Percentiles rank a stretch among this genome's conserved stretches.
phyloP scores from a whole-genome alignment of 495 filamentous ascomycete species.

The Beverwykella pulmonaria region DNA sequence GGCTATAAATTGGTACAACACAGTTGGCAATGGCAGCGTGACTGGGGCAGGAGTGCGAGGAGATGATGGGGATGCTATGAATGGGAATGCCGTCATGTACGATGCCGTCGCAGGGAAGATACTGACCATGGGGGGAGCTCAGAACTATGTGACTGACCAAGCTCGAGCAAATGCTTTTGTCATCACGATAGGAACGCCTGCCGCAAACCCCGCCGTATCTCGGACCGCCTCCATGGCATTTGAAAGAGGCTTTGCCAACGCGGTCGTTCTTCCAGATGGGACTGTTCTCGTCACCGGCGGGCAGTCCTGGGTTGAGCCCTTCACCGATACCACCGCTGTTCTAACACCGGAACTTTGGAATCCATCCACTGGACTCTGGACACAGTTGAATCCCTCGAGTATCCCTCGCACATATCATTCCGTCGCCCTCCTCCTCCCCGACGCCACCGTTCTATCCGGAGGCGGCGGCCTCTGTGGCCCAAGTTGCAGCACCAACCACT shows the following conservation, averaged over 20 bases:
- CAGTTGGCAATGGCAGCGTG: constrained; percentile 47
- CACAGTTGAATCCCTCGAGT: constrained; percentile 46
- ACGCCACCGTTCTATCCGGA: constrained; percentile 57
- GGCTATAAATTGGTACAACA: constrained; percentile 62
- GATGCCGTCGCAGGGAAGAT: constrained; percentile 61
- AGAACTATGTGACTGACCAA: constrained; percentile 49
- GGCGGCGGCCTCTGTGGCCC: constrained; percentile 60
- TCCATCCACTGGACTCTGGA: constrained; percentile 50
- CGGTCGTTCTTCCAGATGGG: constrained; percentile 60
- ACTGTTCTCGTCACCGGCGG: constrained; percentile 61
- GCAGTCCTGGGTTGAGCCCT: constrained; percentile 51
- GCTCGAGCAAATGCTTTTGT: constrained; percentile 52
- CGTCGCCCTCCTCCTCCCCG: constrained; percentile 57
- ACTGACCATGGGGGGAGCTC: constrained; percentile 55
- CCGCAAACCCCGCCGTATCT: constrained; percentile 38
- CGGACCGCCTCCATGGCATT: constrained; percentile 51
- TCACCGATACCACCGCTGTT: constrained; percentile 53
- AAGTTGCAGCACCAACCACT: constrained; percentile 58
- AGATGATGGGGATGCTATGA: constrained; percentile 55
- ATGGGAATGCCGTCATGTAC: constrained; percentile 59
- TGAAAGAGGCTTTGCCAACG: constrained; percentile 56
- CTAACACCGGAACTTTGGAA: constrained; percentile 57
- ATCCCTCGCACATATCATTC: constrained; percentile 62
- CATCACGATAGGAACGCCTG: constrained; percentile 51
- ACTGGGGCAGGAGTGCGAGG: constrained; percentile 44